Evolutionary conservation across 2,329 filamentous ascomycete genomes (phyloP), one percentile per base, ranked within the genome.

Genomic region (Zasmidium angulare): DNA sequence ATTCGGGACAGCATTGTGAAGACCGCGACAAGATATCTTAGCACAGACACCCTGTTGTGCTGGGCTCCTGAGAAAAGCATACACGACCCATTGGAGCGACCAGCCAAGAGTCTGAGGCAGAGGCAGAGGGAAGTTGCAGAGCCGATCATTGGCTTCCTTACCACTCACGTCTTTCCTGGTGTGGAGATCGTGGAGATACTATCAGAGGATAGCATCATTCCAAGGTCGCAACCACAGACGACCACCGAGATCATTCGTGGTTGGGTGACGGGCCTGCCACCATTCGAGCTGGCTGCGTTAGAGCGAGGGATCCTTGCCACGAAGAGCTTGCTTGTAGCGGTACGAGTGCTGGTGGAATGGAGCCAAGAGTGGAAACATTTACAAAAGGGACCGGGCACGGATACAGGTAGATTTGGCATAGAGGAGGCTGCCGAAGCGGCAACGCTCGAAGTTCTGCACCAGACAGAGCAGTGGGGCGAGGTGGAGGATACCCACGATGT

Each of bases 401-500:
- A 69, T 69, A 68, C 68, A 55, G 68, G 63, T 50, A 75, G 74
- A 57, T 97, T 96, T 72, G 89, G 90, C 0, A 87, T 96, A 12
- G 89, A 96, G 69, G 87, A 96, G 72, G 93, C 93, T 0, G 87
- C 90, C 0, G 81, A 83, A 69, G 88, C 89, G 14, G 87, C 89
- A 4, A 96, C 85, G 68, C 74, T 96, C 46, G 95, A 99, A 79
- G 91, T 96, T 17, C 82, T 86, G 64, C 97, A 91, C 88, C 95
- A 99, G 82, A 96, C 88, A 0, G 80, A 84, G 24, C 87, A 89
- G 76, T 98, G 95, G 93, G 95, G 95, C 9, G 93, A 96, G 80
- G 95, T 99, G 0, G 95, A 99, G 75, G 93, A 99, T 76, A 96
- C 93, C 24, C 95, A 99, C 77, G 95, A 99, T 79, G 95, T 99